Conservation (phyloP, 179 eudicot genomes). For the Corrigiola litoralis region DNA sequence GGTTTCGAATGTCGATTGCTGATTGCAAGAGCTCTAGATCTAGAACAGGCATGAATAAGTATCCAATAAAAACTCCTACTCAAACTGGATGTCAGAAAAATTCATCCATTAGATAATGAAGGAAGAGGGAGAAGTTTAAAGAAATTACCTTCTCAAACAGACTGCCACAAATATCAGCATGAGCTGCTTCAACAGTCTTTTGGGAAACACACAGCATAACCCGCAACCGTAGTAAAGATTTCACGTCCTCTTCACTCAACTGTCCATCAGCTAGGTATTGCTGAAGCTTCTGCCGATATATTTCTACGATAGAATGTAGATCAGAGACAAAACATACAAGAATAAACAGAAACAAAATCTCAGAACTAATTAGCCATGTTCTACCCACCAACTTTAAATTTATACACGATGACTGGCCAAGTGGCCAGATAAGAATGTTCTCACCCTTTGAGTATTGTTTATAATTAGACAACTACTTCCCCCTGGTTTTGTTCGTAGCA, state of each 20-base stretch:
- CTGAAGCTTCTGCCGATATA: constrained; percentile 86
- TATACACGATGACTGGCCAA: too few relatives aligned
- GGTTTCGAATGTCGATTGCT: neutral
- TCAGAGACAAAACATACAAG: neutral
- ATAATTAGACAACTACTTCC: too few relatives aligned
- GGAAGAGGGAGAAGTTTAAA: constrained; percentile 10
- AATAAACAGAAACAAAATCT: neutral
- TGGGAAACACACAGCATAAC: constrained; percentile 84
- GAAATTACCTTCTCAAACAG: constrained; percentile 71
- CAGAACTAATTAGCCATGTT: too few relatives aligned
- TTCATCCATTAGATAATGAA: neutral
- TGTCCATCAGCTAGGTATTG: constrained; percentile 70
- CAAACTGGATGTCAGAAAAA: neutral
- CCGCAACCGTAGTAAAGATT: constrained; percentile 64
- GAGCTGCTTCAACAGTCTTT: constrained; percentile 78
- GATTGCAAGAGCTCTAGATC: neutral
- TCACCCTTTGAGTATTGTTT: too few relatives aligned
- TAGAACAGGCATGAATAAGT: neutral
- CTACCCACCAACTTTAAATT: too few relatives aligned
- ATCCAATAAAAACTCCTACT: neutral
- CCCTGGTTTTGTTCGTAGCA: too few relatives aligned
- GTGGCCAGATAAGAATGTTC: neutral
- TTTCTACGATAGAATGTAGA: constrained; percentile 39
- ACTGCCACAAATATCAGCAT: constrained; percentile 81
- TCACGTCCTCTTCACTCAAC: constrained; percentile 72